Evolutionary conservation across 1,284 basidiomycete species (phyloP).

Genomic region (Pseudozyma thailandica): DNA sequence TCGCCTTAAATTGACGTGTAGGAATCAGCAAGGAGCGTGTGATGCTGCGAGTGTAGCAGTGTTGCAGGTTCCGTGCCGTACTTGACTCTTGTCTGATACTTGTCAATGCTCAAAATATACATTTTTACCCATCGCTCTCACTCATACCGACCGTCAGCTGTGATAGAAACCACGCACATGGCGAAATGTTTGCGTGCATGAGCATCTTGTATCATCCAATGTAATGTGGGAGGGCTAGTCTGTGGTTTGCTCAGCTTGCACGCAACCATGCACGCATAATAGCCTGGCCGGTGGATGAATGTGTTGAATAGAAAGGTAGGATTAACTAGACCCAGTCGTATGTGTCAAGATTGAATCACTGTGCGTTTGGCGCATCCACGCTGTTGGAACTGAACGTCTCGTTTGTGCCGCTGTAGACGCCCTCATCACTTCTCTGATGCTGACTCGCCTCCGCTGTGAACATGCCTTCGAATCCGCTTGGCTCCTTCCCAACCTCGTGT

Average conservation of each 20-base stretch:
- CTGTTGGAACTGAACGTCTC: background rate
- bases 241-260: too few species aligned
- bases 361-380: background rate
- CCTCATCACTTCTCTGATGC: background rate
- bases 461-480: constrained; percentile 19
- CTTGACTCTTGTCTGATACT: background rate
- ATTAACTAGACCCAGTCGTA: too few species aligned
- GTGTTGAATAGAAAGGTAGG: too few species aligned
- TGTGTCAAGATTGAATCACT: too few species aligned
- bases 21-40: background rate
- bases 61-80: background rate
- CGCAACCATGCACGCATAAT: too few species aligned
- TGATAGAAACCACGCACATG: too few species aligned
- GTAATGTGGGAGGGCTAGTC: too few species aligned
- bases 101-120: background rate
- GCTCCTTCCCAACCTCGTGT: background rate
- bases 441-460: constrained; percentile 13
- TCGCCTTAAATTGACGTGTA: constrained; percentile 53
- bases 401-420: constrained; percentile 4
- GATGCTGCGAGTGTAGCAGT: background rate
- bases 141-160: background rate
- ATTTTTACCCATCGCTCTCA: background rate
- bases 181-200: too few species aligned
- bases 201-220: too few species aligned
- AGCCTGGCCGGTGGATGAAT: too few species aligned